Evolutionary conservation across 192 early-diverging fungal genomes (phyloP), one percentile per base, ranked within the genome.

Genomic region (Gigaspora rosea): DNA sequence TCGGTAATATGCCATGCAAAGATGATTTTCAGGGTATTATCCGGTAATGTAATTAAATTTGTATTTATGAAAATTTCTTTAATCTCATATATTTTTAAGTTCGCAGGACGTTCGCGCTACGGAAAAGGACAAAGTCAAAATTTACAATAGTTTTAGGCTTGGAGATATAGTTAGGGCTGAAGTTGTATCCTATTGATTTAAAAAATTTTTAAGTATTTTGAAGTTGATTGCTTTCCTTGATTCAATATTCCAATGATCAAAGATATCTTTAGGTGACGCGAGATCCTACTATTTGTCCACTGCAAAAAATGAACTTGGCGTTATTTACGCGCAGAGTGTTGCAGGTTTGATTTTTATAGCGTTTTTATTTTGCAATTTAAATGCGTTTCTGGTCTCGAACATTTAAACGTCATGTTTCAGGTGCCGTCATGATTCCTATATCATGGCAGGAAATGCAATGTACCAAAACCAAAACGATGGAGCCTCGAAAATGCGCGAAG

Each of bases 391-490:
- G 12, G 48, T 41, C 22, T 5, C 4, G 18, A 13, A 27, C n/a
- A 65, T 15, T 22, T 13, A n/a, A 71, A 41, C 41, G 41, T 35
- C 51, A 64, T 3, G 62, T 75, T 61, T 4, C 75, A 57, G 82
- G 83, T 59, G 87, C 84, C 66, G 89, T 94, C 1, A 93, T 98
- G 94, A 86, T 97, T 46, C 97, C 97, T 6, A 89, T 97, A 48
- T 96, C 95, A 54, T 99, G 97, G 97, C 93, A 98, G 82, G 89
- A 98, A 75, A 99, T 99, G 97, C 91, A 97, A 65, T 97, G 96
- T 79, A 92, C 97, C 18, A 94, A 93, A 80, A 97, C 96, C 3
- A 88, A 90, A 58, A 80, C 82, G 0, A 85, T 95, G 35, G 97
- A 98, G 75, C 90, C 89, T 75, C 86, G 97, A 71, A 99, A 99